phyloP scores from a whole-genome alignment of 441 rosid species.

The Bruguiera hainesii region DNA sequence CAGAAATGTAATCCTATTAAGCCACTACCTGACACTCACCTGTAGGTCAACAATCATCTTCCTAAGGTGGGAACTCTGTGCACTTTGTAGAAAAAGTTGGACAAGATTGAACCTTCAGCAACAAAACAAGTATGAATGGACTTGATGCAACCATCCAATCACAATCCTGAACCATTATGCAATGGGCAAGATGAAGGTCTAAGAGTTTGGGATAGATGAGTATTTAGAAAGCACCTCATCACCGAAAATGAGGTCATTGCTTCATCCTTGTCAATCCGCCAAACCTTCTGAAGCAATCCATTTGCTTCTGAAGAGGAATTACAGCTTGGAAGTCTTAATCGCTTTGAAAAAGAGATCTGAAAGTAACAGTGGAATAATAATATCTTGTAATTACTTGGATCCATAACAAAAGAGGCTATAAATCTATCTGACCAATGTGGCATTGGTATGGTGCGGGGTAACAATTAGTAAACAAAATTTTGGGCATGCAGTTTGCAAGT shows the following conservation, averaged over 20 bases:
- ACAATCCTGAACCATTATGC: background rate
- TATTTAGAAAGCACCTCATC: conserved; percentile 61
- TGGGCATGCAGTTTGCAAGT: background rate
- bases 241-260: conserved; percentile 66
- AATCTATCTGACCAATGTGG: conserved; percentile 6
- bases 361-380: conserved; percentile 23
- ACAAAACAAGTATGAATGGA: conserved; percentile 18
- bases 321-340: conserved; percentile 70
- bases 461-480: conserved; percentile 7
- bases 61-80: conserved; percentile 64
- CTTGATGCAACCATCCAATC: conserved; percentile 1
- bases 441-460: conserved; percentile 9
- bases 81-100: conserved; percentile 70
- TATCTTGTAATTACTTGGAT: conserved; percentile 19
- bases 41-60: conserved; percentile 86
- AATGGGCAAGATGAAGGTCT: conserved; percentile 9
- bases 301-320: conserved; percentile 40
- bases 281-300: conserved; percentile 56
- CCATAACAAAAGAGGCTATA: conserved; percentile 12
- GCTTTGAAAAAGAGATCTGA: conserved; percentile 85
- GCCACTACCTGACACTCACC: conserved; percentile 41
- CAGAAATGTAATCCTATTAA: no score
- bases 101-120: conserved; percentile 80
- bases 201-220: conserved; percentile 7
- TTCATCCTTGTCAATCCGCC: conserved; percentile 91